Evolutionary conservation across 495 filamentous ascomycete genomes (phyloP).

Genomic region (Aeminium ludgeri): DNA sequence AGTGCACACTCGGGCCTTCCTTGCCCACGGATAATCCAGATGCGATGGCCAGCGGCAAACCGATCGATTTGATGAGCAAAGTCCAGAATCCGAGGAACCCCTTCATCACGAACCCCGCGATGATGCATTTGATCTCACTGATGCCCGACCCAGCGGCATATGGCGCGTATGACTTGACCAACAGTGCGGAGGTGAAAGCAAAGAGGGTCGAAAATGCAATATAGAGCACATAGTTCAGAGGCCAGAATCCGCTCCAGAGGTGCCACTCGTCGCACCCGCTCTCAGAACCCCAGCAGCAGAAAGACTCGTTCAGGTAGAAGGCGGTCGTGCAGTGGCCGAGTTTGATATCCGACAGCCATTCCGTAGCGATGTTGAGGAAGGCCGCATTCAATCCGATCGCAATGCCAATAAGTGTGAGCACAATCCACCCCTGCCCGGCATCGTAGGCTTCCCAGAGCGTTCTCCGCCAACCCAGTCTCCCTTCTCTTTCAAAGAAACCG

Average conservation of each 20-base stretch:
- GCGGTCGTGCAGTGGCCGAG: slow-evolving; percentile 83
- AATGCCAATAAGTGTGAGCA: slow-evolving; percentile 82
- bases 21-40: slow-evolving; percentile 94
- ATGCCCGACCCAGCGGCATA: slow-evolving; percentile 96
- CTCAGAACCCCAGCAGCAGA: slow-evolving; percentile 96
- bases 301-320: slow-evolving; percentile 95
- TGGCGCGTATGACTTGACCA: slow-evolving; percentile 87
- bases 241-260: slow-evolving; percentile 61
- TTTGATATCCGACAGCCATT: slow-evolving; percentile 94
- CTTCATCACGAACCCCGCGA: slow-evolving; percentile 99
- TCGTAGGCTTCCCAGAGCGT: slow-evolving; percentile 79
- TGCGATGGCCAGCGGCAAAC: slow-evolving; percentile 78
- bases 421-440: slow-evolving; percentile 95
- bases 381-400: slow-evolving; percentile 89
- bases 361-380: slow-evolving; percentile 86
- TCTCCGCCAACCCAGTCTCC: slow-evolving; percentile 61
- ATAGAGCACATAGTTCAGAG: slow-evolving; percentile 76
- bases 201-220: slow-evolving; percentile 73
- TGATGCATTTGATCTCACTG: slow-evolving; percentile 98
- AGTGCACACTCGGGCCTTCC: slow-evolving; percentile 94
- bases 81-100: slow-evolving; percentile 91
- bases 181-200: slow-evolving; percentile 59
- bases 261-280: slow-evolving; percentile 84
- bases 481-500: slow-evolving; percentile 58
- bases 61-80: slow-evolving; percentile 82